phyloP scores from a whole-genome alignment of 2,329 filamentous ascomycete genomes.

The Thielaviopsis punctulata region DNA sequence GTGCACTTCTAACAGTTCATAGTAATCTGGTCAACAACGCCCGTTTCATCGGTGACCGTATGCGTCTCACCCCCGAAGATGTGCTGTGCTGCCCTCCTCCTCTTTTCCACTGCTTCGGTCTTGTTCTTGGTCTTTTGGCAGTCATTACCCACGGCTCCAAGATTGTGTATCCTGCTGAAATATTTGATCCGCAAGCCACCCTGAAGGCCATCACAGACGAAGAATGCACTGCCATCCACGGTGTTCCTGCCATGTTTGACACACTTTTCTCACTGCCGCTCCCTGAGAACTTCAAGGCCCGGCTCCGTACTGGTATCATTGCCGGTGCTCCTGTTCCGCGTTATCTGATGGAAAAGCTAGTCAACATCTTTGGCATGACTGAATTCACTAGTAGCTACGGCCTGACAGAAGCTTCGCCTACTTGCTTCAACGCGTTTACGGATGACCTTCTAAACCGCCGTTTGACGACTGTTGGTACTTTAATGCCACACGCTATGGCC shows the following conservation, averaged over 20 bases:
- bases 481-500: constrained; percentile 58
- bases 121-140: constrained; percentile 59
- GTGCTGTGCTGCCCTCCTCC: constrained; percentile 67
- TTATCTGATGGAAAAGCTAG: constrained; percentile 56
- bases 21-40: constrained; percentile 48
- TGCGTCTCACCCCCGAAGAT: constrained; percentile 49
- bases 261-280: constrained; percentile 35
- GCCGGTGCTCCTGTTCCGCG: constrained; percentile 62
- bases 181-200: constrained; percentile 51
- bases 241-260: constrained; percentile 75
- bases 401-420: constrained; percentile 62
- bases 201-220: constrained; percentile 50
- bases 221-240: constrained; percentile 57
- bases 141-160: constrained; percentile 58
- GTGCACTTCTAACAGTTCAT: constrained; percentile 5
- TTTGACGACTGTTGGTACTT: constrained; percentile 54
- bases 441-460: constrained; percentile 50
- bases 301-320: constrained; percentile 58
- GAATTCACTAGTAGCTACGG: constrained; percentile 57
- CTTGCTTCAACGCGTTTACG: constrained; percentile 65
- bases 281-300: constrained; percentile 25
- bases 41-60: constrained; percentile 55
- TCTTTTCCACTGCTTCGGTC: constrained; percentile 72
- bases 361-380: constrained; percentile 55
- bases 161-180: constrained; percentile 59